Evolutionary conservation across 78 protist genomes (phyloP), one percentile per base, ranked within the genome.

Genomic region (Dictyostelium intermedium): DNA sequence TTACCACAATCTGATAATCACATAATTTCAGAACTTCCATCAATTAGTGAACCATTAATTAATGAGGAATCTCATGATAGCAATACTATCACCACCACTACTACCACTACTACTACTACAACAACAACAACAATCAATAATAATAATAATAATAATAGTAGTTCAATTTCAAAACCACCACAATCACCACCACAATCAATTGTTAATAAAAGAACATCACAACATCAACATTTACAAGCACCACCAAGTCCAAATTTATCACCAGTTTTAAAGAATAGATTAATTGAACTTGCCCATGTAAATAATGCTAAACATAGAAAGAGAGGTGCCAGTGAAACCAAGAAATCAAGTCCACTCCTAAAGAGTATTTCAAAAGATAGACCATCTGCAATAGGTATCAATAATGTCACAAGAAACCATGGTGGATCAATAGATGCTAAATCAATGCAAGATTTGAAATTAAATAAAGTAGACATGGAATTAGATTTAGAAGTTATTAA

Each of bases 361-460:
- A 79, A 79, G 47, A n/a, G 56, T 45, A 5, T 79, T 45, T 41
- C 82, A 76, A 37, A 35, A n/a, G 53, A 76, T 23, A 76, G 82
- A 76, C 45, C 53, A 39, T 27, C 45, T 18, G 41, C 41, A 13
- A 39, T 27, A 1, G 47, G 25, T 43, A 45, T 37, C n/a, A 32
- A 78, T 25, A 37, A 34, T 39, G 27, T 27, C 5, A 20, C 70
- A n/a, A 39, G 41, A 25, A 39, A 32, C 41, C 39, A 41, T 47
- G 61, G 79, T 39, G 86, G 82, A 32, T 53, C 93, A 8, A 80
- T 78, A 6, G 93, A 78, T 47, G 72, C 85, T 1, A 80, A 80
- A 25, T 70, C 87, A 37, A 27, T 87, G n/a, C 60, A 69, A 78
- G 86, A 43, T 18, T 73, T 85, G 9, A 85, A 84, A 50, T 79